Base-by-base conservation (phyloP, 75 land plant species). In the Isoetes taiwanensis region DNA sequence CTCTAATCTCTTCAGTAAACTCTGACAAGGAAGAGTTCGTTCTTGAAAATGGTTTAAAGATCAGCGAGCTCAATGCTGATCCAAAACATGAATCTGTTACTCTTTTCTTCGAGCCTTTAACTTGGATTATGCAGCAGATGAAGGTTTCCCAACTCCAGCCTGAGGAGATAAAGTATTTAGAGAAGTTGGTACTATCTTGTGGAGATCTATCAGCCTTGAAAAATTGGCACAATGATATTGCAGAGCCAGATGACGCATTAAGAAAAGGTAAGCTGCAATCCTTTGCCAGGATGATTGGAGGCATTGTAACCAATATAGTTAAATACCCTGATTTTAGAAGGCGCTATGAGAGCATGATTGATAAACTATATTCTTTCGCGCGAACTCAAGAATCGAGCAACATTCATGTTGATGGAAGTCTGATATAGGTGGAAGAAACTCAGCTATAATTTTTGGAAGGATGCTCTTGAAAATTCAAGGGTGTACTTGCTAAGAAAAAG, bases 101-200 rank as follows among this genome's bases (percentile, higher is more conserved):
- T 83, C 84, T 86, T 78, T n/a, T 86, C 39, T 83, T 80, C 42
- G 73, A 83, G 9, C 93, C 93, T n/a, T 30, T 86, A 2, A 39
- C 83, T 66, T 72, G 75, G 54, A 17, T 86, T 1, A 86, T 73
- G 59, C 80, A 81, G 61, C 91, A 89, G 37, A 72, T 89, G 21
- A 70, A 33, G 30, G 83, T 71, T 50, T 43, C 74, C 1, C 59
- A 66, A 10, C 27, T 85, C 46, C 20, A 17, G 26, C 85, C 76
- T 17, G 66, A 70, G 28, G 90, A 85, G 55, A 59, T 79, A 5
- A 73, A 34, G 50, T 85, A 63, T 55, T 37, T 89, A 40, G 78
- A 76, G 35, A 89, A 80, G 57, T 27, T 64, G 5, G 38, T 70
- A 17, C 72, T 89, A 3, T 58, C 68, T 25, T 54, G 72, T 50